These are phyloP conservation scores for Trichoderma simmonsii DNA, from an alignment of 2,329 filamentous ascomycete species.

Conservation along the genomic window DNA sequence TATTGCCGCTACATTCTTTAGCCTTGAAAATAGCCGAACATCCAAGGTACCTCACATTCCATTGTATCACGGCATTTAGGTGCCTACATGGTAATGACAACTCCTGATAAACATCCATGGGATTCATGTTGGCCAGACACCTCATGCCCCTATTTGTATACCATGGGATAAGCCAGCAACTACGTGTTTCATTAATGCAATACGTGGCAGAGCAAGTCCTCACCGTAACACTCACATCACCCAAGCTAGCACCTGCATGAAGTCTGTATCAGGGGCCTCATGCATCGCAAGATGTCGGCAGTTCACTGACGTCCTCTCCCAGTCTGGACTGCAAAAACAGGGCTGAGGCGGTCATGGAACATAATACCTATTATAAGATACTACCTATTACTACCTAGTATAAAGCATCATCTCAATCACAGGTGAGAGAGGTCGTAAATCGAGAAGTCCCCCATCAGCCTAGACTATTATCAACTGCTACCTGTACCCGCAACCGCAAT, in stretches of 20 bases:
- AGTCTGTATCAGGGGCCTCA: background rate
- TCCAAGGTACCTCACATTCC: background rate
- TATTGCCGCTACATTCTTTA: background rate
- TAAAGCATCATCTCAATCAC: background rate
- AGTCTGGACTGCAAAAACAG: background rate
- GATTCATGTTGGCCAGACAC: background rate
- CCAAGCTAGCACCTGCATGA: background rate
- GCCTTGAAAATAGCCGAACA: background rate
- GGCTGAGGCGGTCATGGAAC: background rate
- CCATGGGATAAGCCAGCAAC: background rate
- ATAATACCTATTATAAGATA: background rate
- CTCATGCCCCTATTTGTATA: background rate
- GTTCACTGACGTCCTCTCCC: background rate
- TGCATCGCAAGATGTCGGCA: background rate
- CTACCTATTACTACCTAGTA: background rate
- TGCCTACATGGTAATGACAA: background rate
- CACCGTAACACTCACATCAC: background rate
- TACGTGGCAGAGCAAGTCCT: background rate
- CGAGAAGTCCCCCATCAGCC: background rate
- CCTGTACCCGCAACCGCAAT: background rate
- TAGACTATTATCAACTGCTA: background rate
- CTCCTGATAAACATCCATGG: background rate
- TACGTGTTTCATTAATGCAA: background rate
- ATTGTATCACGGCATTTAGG: background rate
- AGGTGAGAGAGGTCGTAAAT: background rate